phyloP scores from a whole-genome alignment of 78 protist genomes.

The Dictyostelium brefeldianum region DNA sequence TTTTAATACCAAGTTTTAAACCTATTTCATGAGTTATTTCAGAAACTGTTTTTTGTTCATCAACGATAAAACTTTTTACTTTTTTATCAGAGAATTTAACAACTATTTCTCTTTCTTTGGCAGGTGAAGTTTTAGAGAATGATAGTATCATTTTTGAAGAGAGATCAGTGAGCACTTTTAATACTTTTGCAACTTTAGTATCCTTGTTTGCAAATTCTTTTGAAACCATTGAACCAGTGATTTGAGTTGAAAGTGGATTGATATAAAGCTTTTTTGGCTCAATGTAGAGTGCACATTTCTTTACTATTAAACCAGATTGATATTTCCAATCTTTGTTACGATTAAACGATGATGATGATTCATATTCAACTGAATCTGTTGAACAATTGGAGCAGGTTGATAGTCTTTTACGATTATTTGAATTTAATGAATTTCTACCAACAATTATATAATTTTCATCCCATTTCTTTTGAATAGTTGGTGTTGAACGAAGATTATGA shows the following conservation, averaged over 20 bases:
- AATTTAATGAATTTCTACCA: constrained; percentile 22
- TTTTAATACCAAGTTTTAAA: constrained; percentile 68
- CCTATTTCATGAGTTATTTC: constrained; percentile 83
- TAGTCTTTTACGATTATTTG: constrained; percentile 21
- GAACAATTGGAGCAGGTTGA: constrained; percentile 57
- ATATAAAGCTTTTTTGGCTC: constrained; percentile 36
- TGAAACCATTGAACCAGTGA: neutral
- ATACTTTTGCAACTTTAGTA: constrained; percentile 67
- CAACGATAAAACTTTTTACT: constrained; percentile 77
- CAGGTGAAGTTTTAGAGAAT: constrained; percentile 42
- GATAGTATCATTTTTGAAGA: constrained; percentile 73
- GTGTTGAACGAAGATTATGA: constrained; percentile 44
- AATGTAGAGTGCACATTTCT: constrained; percentile 60
- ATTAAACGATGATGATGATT: neutral
- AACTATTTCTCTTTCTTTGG: constrained; percentile 70
- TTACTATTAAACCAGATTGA: constrained; percentile 4
- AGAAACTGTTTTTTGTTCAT: constrained; percentile 66
- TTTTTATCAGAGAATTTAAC: constrained; percentile 81
- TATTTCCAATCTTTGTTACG: constrained; percentile 23
- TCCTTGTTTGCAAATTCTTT: constrained; percentile 53
- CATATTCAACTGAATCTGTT: constrained; percentile 1
- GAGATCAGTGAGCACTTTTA: constrained; percentile 56
- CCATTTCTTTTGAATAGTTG: constrained; percentile 65
- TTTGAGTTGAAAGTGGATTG: constrained; percentile 25
- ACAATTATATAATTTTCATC: constrained; percentile 44